phyloP scores from a whole-genome alignment of 257 asterid species.

The Anisodus tanguticus region DNA sequence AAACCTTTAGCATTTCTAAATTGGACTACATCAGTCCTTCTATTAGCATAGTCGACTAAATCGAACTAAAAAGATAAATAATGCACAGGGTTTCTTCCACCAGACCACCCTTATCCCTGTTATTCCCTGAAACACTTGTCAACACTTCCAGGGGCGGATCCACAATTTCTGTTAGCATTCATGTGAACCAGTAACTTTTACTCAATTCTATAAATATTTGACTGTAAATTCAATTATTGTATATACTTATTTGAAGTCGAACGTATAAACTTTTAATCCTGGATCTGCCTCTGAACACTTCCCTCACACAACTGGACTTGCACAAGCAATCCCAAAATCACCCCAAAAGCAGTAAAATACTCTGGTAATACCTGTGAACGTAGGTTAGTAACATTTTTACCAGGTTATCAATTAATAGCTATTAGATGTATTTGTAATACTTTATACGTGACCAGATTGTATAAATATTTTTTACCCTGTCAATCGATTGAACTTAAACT shows the following conservation, averaged over 20 bases:
- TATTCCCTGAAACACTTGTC: background rate
- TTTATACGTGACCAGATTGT: background rate
- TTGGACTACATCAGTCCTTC: background rate
- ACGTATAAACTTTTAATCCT: no score
- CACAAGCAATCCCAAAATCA: background rate
- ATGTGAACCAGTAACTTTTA: no score
- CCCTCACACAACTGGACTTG: background rate
- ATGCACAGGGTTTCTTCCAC: background rate
- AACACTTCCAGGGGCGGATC: no score
- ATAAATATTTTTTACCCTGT: background rate
- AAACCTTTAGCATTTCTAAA: background rate
- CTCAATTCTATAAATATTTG: no score
- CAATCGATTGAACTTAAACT: background rate
- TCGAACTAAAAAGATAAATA: no score
- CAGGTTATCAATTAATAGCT: no score
- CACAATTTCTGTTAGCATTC: no score
- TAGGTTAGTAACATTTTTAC: no score
- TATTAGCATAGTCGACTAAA: background rate
- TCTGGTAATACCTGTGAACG: background rate
- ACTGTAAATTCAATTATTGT: no score
- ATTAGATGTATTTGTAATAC: background rate
- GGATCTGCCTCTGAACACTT: background rate
- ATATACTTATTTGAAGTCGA: no score
- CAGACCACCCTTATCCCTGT: background rate
- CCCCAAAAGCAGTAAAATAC: background rate